A percentile compares a stretch with the other conserved stretches of the same genome.
Evolutionary conservation across 257 asterid species (phyloP).

Genomic region (Nicotiana tabacum): DNA sequence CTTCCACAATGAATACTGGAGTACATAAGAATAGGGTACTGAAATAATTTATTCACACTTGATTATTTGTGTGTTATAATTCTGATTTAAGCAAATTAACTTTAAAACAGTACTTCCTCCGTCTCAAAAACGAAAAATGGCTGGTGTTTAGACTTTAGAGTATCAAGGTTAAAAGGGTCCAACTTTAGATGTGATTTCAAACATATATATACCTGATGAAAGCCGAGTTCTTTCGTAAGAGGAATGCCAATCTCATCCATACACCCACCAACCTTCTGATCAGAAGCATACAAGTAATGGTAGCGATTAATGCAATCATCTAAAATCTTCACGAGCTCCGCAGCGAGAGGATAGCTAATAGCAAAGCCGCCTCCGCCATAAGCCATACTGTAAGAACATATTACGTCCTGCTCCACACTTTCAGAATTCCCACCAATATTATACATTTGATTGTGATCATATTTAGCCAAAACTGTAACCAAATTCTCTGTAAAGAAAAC

Average conservation of each 20-base stretch:
- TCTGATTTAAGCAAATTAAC: no score
- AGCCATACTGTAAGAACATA: slow-evolving; percentile 1
- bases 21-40: no score
- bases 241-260: slow-evolving; percentile 11
- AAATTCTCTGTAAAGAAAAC: neutral
- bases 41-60: no score
- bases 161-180: no score
- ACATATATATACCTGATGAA: slow-evolving; percentile 7
- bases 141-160: no score
- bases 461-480: slow-evolving; percentile 3
- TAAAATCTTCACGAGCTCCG: neutral
- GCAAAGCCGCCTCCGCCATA: no score
- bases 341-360: no score
- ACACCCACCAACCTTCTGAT: slow-evolving; percentile 14
- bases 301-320: slow-evolving; percentile 15
- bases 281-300: neutral
- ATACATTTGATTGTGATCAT: slow-evolving; percentile 14
- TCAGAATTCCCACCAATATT: slow-evolving; percentile 11
- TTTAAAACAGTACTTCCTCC: no score
- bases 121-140: no score
- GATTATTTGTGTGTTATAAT: no score
- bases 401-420: slow-evolving; percentile 12
- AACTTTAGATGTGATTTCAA: no score
- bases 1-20: no score
- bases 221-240: slow-evolving; percentile 13